Evolutionary conservation across 768 basidiomycete genomes (phyloP).

Genomic region (Kwoniella heveanensis): DNA sequence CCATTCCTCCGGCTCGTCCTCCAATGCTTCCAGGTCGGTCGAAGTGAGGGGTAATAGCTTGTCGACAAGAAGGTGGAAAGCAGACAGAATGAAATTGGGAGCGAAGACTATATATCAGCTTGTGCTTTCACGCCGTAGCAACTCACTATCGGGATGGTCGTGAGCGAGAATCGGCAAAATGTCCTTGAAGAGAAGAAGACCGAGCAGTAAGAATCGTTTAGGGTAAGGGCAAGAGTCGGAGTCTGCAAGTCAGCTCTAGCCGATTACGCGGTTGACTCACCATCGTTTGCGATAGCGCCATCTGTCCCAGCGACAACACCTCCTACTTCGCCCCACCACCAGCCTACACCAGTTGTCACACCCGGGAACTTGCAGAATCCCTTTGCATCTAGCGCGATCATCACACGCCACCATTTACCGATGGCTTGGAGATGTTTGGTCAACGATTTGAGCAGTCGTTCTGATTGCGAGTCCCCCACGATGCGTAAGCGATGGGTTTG

Average conservation of each 20-base stretch:
- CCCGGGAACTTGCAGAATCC: slow-evolving; percentile 44
- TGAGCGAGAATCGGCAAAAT: slow-evolving; percentile 49
- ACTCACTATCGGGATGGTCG: slow-evolving; percentile 50
- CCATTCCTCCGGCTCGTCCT: slow-evolving; percentile 92
- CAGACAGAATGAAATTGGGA: slow-evolving; percentile 46
- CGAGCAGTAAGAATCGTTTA: slow-evolving; percentile 53
- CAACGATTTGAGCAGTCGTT: slow-evolving; percentile 36
- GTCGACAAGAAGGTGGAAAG: slow-evolving; percentile 68
- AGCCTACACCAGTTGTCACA: slow-evolving; percentile 46
- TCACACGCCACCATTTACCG: slow-evolving; percentile 52
- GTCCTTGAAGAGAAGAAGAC: slow-evolving; percentile 54
- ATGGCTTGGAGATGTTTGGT: slow-evolving; percentile 52
- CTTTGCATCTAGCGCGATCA: slow-evolving; percentile 52
- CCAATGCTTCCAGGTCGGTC: slow-evolving; percentile 78
- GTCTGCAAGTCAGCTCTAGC: slow-evolving; percentile 31
- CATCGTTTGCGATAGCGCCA: slow-evolving; percentile 46
- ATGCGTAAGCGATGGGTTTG: slow-evolving; percentile 42
- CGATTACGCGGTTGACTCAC: slow-evolving; percentile 26
- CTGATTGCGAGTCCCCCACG: slow-evolving; percentile 18
- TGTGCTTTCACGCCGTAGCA: too few relatives aligned
- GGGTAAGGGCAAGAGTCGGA: slow-evolving; percentile 43
- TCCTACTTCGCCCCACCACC: slow-evolving; percentile 56
- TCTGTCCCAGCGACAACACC: slow-evolving; percentile 47
- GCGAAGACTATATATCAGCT: slow-evolving; percentile 46
- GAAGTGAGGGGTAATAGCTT: slow-evolving; percentile 82